These are phyloP conservation scores for Kodamaea anthophila DNA, from an alignment of 1,139 yeast genomes.

Conservation along the genomic window DNA sequence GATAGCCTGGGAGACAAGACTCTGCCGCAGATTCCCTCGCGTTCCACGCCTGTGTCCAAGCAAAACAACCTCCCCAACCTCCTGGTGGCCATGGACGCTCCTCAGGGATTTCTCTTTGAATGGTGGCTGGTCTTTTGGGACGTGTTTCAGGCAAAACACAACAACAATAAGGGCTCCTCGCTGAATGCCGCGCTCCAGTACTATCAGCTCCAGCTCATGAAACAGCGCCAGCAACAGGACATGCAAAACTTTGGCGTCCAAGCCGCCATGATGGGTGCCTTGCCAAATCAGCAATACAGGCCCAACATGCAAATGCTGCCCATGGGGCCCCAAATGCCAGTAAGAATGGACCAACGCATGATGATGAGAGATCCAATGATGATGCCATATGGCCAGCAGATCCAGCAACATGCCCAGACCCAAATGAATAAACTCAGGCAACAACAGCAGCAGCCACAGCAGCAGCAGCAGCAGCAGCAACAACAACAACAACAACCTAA, in stretches of 20 bases:
- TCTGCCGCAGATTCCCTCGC: slow-evolving; percentile 16
- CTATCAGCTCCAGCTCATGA: slow-evolving; percentile 60
- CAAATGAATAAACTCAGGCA: slow-evolving; percentile 50
- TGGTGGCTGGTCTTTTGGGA: slow-evolving; percentile 99
- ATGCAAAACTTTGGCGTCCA: slow-evolving; percentile 36
- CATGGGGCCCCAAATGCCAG: slow-evolving; percentile 4
- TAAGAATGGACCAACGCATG: not conserved
- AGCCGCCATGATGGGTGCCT: slow-evolving; percentile 14
- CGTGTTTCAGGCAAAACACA: slow-evolving; percentile 69
- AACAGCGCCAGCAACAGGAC: slow-evolving; percentile 56
- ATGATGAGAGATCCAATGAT: slow-evolving; percentile 4
- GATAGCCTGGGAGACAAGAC: slow-evolving; percentile 11
- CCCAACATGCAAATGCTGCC: slow-evolving; percentile 2
- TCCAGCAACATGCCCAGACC: slow-evolving; percentile 46
- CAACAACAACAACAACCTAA: slow-evolving; percentile 13
- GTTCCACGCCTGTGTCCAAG: slow-evolving; percentile 20
- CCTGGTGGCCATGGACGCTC: slow-evolving; percentile 63
- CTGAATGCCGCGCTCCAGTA: slow-evolving; percentile 61
- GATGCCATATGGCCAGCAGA: slow-evolving; percentile 23
- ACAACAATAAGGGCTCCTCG: slow-evolving; percentile 29
- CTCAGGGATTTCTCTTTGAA: slow-evolving; percentile 80
- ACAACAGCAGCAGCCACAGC: slow-evolving; percentile 37
- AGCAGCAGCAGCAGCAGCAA: slow-evolving; percentile 15
- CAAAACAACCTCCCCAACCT: slow-evolving; percentile 44
- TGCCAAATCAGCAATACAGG: slow-evolving; percentile 6